Conservation (phyloP, 306 rosid species). For the Quercus rubra region DNA sequence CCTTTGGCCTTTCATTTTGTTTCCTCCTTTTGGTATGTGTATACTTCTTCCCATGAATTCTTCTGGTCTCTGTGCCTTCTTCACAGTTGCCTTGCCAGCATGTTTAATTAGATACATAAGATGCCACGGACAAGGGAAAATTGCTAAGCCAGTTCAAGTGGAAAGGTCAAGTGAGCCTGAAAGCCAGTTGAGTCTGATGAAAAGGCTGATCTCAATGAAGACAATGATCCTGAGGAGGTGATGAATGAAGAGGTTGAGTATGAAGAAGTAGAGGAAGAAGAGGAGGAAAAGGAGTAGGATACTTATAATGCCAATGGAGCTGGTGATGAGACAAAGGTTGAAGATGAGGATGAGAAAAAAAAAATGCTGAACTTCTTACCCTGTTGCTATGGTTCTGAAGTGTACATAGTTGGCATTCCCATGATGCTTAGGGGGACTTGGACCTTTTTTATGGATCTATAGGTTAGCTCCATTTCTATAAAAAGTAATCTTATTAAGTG, state of each 20-base stretch:
- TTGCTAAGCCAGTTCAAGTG: conserved; percentile 65
- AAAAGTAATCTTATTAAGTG: conserved; percentile 1
- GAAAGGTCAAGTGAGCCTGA: conserved; percentile 71
- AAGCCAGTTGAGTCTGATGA: conserved; percentile 72
- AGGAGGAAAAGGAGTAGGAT: conserved; percentile 57
- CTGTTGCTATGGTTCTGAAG: conserved; percentile 97
- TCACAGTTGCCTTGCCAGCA: conserved; percentile 92
- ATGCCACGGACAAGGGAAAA: conserved; percentile 70
- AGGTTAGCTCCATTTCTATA: conserved; percentile 42
- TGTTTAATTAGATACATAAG: conserved; percentile 68
- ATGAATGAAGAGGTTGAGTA: conserved; percentile 54
- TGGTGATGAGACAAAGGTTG: conserved; percentile 31
- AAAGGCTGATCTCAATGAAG: conserved; percentile 80
- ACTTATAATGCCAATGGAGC: conserved; percentile 15
- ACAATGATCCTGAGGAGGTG: conserved; percentile 62
- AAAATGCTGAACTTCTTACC: conserved; percentile 79
- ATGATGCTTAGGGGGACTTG: conserved; percentile 66
- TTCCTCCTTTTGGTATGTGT: conserved; percentile 78
- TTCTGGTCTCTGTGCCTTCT: conserved; percentile 97
- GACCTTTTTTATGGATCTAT: conserved; percentile 62
- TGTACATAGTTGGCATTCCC: conserved; percentile 84
- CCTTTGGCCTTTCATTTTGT: conserved; percentile 69
- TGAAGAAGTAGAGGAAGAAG: conserved; percentile 24
- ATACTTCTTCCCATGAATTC: conserved; percentile 91
- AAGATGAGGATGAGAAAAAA: conserved; percentile 62